Conservation (phyloP, 2,329 filamentous ascomycete genomes). For the Alternaria tenuissima region DNA sequence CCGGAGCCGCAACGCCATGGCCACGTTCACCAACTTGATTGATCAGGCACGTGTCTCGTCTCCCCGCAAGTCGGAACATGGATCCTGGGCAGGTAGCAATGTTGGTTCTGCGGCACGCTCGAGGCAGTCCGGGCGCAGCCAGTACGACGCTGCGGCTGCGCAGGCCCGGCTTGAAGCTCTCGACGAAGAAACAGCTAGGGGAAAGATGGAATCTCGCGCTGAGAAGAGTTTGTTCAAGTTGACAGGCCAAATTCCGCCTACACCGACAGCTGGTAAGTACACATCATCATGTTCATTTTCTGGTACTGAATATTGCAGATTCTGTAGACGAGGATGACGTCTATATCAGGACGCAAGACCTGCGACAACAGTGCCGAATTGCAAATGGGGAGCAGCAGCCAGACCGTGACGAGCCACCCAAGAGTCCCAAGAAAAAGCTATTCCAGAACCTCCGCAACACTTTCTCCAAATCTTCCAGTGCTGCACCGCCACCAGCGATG, state of each 20-base stretch:
- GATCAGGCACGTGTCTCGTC: slow-evolving; percentile 29
- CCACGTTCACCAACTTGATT: slow-evolving; percentile 37
- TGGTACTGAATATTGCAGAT: slow-evolving; percentile 6
- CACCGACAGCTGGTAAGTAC: slow-evolving; percentile 29
- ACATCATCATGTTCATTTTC: background rate
- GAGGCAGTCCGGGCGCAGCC: slow-evolving; percentile 32
- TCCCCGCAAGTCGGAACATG: slow-evolving; percentile 30
- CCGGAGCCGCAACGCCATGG: slow-evolving; percentile 29
- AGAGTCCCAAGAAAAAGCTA: slow-evolving; percentile 54
- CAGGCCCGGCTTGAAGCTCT: slow-evolving; percentile 30
- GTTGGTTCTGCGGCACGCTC: slow-evolving; percentile 33
- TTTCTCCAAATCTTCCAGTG: slow-evolving; percentile 30
- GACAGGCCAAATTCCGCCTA: slow-evolving; percentile 41
- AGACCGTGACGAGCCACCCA: slow-evolving; percentile 26
- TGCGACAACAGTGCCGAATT: slow-evolving; percentile 30
- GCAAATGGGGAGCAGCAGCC: slow-evolving; percentile 20
- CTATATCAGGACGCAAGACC: slow-evolving; percentile 31
- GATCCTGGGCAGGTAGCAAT: slow-evolving; percentile 24
- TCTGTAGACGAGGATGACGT: slow-evolving; percentile 18
- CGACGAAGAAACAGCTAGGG: slow-evolving; percentile 49
- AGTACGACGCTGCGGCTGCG: slow-evolving; percentile 20
- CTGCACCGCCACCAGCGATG: slow-evolving; percentile 22
- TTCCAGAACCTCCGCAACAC: slow-evolving; percentile 45
- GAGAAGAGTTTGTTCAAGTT: slow-evolving; percentile 49
- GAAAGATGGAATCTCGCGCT: slow-evolving; percentile 50